Conservation (phyloP, 2,329 filamentous ascomycete species). For the Hypoxylon sp. region DNA sequence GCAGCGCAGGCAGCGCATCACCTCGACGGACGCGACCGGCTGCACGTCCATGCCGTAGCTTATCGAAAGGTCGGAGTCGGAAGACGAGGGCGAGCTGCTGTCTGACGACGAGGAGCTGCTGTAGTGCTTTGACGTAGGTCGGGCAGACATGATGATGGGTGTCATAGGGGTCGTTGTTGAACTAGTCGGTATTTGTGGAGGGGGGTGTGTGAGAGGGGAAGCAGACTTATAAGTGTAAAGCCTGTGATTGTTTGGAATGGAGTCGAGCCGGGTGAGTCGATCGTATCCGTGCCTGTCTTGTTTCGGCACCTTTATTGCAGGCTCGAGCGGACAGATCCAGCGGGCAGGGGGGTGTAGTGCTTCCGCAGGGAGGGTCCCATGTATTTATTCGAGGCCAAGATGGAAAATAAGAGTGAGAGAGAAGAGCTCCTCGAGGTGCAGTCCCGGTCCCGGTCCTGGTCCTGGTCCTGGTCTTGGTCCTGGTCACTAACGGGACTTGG, state of each 20-base stretch:
- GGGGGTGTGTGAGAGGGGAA: constrained; percentile 18
- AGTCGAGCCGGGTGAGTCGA: constrained; percentile 22
- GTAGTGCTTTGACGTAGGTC: constrained; percentile 50
- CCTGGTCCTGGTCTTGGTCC: neutral
- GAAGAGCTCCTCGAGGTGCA: too few relatives aligned
- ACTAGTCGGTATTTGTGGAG: constrained; percentile 12
- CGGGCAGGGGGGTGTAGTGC: constrained; percentile 18
- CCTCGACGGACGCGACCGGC: constrained; percentile 61
- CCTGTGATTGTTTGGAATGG: constrained; percentile 22
- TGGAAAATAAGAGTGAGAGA: constrained; percentile 12
- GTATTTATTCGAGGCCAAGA: constrained; percentile 27
- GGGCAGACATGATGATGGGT: constrained; percentile 41
- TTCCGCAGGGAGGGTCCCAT: constrained; percentile 23
- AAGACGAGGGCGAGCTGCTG: constrained; percentile 47
- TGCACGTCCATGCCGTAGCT: constrained; percentile 59
- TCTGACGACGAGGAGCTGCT: constrained; percentile 47
- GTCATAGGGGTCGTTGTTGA: constrained; percentile 4
- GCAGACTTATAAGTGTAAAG: constrained; percentile 28
- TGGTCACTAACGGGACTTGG: neutral
- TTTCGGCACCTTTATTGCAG: constrained; percentile 34
- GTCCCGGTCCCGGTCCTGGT: constrained; percentile 2
- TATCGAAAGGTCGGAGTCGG: constrained; percentile 54
- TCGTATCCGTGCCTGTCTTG: constrained; percentile 18
- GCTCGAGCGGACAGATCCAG: constrained; percentile 32
- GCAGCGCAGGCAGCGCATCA: constrained; percentile 61